A percentile compares a stretch with the other conserved stretches of the same genome.
phyloP scores from a whole-genome alignment of 495 filamentous ascomycete species.

The Penicillium daleae region DNA sequence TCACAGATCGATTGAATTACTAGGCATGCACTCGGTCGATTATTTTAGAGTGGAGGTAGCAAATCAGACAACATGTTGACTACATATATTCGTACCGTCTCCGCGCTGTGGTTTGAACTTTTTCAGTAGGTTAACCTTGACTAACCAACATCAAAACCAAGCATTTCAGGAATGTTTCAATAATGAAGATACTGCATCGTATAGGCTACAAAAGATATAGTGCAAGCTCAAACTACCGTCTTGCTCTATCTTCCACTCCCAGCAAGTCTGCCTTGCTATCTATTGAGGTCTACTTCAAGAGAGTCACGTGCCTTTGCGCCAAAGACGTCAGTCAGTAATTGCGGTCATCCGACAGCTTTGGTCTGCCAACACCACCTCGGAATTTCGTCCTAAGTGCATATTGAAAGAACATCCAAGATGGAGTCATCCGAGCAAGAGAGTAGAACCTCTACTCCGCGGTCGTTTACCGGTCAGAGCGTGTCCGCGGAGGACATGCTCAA shows the following conservation, averaged over 20 bases:
- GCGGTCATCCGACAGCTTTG: slow-evolving; percentile 1
- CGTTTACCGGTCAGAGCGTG: slow-evolving; percentile 76
- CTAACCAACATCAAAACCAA: too few relatives aligned
- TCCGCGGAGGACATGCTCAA: slow-evolving; percentile 91
- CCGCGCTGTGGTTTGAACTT: too few relatives aligned
- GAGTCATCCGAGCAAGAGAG: slow-evolving; percentile 43
- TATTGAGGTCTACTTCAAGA: neutral
- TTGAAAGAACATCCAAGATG: slow-evolving; percentile 26
- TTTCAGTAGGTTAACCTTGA: too few relatives aligned
- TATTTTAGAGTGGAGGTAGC: too few relatives aligned
- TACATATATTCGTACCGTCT: too few relatives aligned
- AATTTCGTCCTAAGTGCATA: neutral
- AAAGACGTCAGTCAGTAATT: slow-evolving; percentile 28
- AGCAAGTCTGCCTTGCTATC: neutral
- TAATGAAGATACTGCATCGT: too few relatives aligned
- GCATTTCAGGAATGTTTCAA: too few relatives aligned
- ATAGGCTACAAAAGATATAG: too few relatives aligned
- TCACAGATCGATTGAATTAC: too few relatives aligned
- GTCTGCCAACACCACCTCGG: neutral
- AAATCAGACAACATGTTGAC: too few relatives aligned
- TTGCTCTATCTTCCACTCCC: neutral
- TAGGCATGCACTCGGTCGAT: too few relatives aligned
- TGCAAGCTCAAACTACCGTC: neutral
- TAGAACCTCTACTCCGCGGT: slow-evolving; percentile 45
- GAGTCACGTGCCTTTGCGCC: slow-evolving; percentile 24